These are phyloP conservation scores for Nakazawaea wyomingensis DNA, from an alignment of 805 yeast species.

Conservation along the genomic window DNA sequence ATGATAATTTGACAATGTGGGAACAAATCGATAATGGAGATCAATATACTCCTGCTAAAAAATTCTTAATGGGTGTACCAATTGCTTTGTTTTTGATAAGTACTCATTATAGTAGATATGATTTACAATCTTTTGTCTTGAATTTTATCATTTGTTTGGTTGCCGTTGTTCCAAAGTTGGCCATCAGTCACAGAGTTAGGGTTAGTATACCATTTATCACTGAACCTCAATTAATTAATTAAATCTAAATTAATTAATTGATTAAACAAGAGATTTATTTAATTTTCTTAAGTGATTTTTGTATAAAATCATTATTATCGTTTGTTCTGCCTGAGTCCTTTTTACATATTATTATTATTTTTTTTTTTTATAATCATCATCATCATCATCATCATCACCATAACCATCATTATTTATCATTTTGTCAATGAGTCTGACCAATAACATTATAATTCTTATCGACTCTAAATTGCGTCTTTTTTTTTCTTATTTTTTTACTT, in stretches of 20 bases:
- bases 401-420: too few species aligned
- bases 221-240: slow-evolving; percentile 26
- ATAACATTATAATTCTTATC: too few species aligned
- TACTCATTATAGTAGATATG: slow-evolving; percentile 88
- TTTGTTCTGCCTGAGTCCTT: too few species aligned
- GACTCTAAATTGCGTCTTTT: too few species aligned
- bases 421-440: too few species aligned
- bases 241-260: slow-evolving; percentile 7
- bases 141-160: slow-evolving; percentile 78
- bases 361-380: too few species aligned
- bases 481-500: too few species aligned
- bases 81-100: slow-evolving; percentile 77
- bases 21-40: slow-evolving; percentile 90
- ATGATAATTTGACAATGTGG: slow-evolving; percentile 97
- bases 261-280: not conserved
- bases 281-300: not conserved
- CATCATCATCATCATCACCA: too few species aligned
- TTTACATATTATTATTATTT: too few species aligned
- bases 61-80: slow-evolving; percentile 90
- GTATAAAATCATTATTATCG: too few species aligned
- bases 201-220: slow-evolving; percentile 50
- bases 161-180: slow-evolving; percentile 89
- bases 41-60: slow-evolving; percentile 94
- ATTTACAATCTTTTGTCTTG: slow-evolving; percentile 68
- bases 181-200: slow-evolving; percentile 74